A percentile compares a stretch with the other conserved stretches of the same genome.
Evolutionary conservation across 208 protist genomes (phyloP).

Genomic region (Trypanosoma platydactyli): DNA sequence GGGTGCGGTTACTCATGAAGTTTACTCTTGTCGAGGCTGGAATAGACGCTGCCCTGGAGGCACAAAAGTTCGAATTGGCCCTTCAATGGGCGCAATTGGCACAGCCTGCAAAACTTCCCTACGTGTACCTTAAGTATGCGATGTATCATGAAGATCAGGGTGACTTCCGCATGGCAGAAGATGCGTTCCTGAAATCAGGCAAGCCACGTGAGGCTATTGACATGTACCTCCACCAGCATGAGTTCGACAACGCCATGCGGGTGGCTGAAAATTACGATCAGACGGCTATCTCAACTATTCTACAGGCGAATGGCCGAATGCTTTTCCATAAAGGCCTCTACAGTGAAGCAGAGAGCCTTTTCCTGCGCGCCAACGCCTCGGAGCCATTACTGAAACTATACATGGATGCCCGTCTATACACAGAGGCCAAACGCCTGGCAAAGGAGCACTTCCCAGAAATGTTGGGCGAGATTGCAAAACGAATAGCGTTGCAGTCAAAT

Average conservation of each 20-base stretch:
- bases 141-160: slow-evolving; percentile 97
- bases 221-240: slow-evolving; percentile 97
- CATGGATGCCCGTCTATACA: slow-evolving; percentile 90
- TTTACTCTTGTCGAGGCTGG: slow-evolving; percentile 94
- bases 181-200: slow-evolving; percentile 95
- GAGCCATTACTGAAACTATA: slow-evolving; percentile 95
- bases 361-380: slow-evolving; percentile 91
- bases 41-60: slow-evolving; percentile 95
- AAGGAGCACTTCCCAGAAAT: slow-evolving; percentile 90
- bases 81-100: slow-evolving; percentile 91
- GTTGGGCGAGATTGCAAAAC: slow-evolving; percentile 81
- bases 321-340: slow-evolving; percentile 91
- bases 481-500: slow-evolving; percentile 82
- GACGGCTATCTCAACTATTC: slow-evolving; percentile 77
- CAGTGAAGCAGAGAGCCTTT: slow-evolving; percentile 89
- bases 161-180: slow-evolving; percentile 95
- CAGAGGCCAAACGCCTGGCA: slow-evolving; percentile 92
- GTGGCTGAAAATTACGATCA: slow-evolving; percentile 95
- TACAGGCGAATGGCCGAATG: slow-evolving; percentile 86
- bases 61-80: slow-evolving; percentile 93
- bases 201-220: slow-evolving; percentile 96
- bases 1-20: slow-evolving; percentile 93
- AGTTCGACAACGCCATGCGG: slow-evolving; percentile 96
- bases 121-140: slow-evolving; percentile 97
- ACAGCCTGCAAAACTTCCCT: slow-evolving; percentile 92